These are phyloP conservation scores for Brassica hybrid DNA, from an alignment of 441 rosid genomes.

Conservation along the genomic window DNA sequence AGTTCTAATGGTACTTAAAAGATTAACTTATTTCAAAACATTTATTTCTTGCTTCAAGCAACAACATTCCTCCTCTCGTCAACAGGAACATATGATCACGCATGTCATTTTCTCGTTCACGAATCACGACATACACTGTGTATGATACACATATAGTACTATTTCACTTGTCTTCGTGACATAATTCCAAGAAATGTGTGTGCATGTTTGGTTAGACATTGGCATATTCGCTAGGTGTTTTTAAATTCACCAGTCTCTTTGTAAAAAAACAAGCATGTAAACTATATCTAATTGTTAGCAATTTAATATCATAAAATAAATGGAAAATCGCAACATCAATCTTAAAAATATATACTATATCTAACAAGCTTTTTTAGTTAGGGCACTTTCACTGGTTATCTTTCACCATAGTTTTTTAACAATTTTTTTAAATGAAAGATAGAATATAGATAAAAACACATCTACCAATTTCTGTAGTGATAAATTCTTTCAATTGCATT, in stretches of 20 bases:
- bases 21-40: background rate
- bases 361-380: background rate
- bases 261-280: background rate
- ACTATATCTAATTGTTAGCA: background rate
- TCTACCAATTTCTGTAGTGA: too few relatives aligned
- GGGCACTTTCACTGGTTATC: background rate
- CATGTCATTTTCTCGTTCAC: conserved; percentile 13
- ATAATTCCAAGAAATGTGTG: background rate
- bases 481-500: too few relatives aligned
- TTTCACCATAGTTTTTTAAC: background rate
- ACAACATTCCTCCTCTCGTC: conserved; percentile 6
- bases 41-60: background rate
- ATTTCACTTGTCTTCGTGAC: background rate
- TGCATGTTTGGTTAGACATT: background rate
- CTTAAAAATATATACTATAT: background rate
- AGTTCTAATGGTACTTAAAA: background rate
- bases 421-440: background rate
- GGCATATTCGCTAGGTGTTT: background rate
- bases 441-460: background rate
- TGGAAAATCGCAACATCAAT: background rate
- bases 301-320: background rate
- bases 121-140: background rate
- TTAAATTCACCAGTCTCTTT: background rate
- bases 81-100: conserved; percentile 19
- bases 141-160: background rate